Percentiles rank a stretch among this genome's conserved stretches.
Evolutionary conservation across 352 stramenopile species (phyloP).

Genomic region (Phytophthora sojae): DNA sequence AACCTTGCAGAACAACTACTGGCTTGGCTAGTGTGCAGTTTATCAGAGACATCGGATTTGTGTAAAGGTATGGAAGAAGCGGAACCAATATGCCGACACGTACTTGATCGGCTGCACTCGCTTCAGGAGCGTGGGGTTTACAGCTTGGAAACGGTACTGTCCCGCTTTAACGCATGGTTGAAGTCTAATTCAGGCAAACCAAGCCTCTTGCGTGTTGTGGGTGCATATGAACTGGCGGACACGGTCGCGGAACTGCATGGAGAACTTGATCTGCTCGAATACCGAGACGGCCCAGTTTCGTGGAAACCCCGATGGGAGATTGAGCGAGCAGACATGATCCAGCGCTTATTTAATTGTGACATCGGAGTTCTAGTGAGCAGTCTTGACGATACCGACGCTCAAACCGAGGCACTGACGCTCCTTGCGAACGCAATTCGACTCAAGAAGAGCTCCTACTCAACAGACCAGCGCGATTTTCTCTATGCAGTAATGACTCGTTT

Average conservation of each 20-base stretch:
- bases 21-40: background rate
- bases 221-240: background rate
- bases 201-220: background rate
- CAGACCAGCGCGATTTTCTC: background rate
- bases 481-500: background rate
- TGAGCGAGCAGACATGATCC: background rate
- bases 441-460: background rate
- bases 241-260: background rate
- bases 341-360: background rate
- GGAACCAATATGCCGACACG: background rate
- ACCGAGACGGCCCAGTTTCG: background rate
- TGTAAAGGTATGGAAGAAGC: background rate
- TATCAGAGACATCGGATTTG: background rate
- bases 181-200: background rate
- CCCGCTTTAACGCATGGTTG: background rate
- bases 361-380: background rate
- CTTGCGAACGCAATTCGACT: background rate
- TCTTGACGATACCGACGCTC: background rate
- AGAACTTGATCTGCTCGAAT: background rate
- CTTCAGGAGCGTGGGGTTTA: background rate
- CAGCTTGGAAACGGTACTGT: background rate
- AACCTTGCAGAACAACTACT: background rate
- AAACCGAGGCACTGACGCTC: background rate
- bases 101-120: background rate
- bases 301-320: background rate